Conservation (phyloP, 306 rosid genomes). For the Bauhinia variegata region DNA sequence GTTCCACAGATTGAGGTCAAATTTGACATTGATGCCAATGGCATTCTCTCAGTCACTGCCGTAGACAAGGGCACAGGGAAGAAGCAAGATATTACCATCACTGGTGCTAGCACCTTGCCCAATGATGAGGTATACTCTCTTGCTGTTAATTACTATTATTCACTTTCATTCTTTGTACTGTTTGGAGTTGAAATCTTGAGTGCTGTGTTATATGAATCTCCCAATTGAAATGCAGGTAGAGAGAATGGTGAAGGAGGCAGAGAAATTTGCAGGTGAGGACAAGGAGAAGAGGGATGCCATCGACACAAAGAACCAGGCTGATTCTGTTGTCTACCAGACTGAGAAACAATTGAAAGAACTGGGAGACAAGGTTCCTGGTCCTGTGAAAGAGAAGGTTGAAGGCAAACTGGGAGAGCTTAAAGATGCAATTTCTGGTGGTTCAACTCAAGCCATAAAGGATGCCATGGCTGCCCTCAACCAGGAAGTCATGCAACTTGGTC, state of each 20-base stretch:
- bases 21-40: slow-evolving; percentile 93
- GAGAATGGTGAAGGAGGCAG: slow-evolving; percentile 82
- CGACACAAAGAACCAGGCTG: slow-evolving; percentile 95
- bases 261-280: slow-evolving; percentile 79
- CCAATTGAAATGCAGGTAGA: slow-evolving; percentile 60
- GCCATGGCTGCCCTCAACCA: slow-evolving; percentile 92
- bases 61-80: slow-evolving; percentile 94
- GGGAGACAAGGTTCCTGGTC: slow-evolving; percentile 85
- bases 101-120: slow-evolving; percentile 97
- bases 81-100: slow-evolving; percentile 93
- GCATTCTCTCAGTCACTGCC: slow-evolving; percentile 86
- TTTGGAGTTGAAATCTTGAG: neutral
- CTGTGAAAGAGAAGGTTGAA: slow-evolving; percentile 93
- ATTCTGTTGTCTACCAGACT: slow-evolving; percentile 89
- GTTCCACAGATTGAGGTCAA: slow-evolving; percentile 99
- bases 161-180: neutral
- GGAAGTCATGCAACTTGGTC: slow-evolving; percentile 95
- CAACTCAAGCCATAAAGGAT: slow-evolving; percentile 79
- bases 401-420: slow-evolving; percentile 79
- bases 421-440: slow-evolving; percentile 76
- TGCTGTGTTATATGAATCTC: slow-evolving; percentile 1
- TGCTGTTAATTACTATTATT: too few species aligned
- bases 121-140: slow-evolving; percentile 73
- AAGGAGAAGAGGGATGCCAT: slow-evolving; percentile 92
- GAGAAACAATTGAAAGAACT: slow-evolving; percentile 93